Conservation (phyloP, 2,329 filamentous ascomycete species). For the Fusarium sp. region DNA sequence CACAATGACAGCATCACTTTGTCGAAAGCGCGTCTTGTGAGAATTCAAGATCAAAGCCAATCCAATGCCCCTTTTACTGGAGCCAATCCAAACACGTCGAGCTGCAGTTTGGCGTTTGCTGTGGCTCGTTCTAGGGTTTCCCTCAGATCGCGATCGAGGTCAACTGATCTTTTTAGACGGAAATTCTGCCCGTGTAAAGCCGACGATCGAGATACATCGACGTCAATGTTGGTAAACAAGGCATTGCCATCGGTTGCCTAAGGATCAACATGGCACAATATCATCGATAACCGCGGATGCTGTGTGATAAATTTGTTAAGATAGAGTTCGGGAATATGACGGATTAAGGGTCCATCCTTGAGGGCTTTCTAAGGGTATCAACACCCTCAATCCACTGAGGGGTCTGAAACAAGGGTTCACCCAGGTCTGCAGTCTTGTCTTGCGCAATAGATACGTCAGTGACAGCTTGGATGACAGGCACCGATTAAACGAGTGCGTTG, state of each 20-base stretch:
- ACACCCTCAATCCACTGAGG: conserved; percentile 1
- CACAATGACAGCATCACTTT: conserved; percentile 40
- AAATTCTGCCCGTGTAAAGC: conserved; percentile 12
- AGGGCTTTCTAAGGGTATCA: conserved; percentile 21
- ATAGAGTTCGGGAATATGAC: conserved; percentile 3
- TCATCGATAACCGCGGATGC: not conserved
- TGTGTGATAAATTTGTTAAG: not conserved
- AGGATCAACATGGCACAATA: not conserved
- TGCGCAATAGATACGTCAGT: not conserved
- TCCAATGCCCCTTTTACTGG: conserved; percentile 4
- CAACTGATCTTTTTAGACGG: conserved; percentile 16
- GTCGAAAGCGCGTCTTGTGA: conserved; percentile 5
- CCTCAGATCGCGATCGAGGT: conserved; percentile 32
- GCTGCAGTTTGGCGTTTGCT: conserved; percentile 17
- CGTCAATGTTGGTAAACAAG: conserved; percentile 19
- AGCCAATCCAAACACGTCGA: conserved; percentile 25
- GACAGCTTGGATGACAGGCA: not conserved
- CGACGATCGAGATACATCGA: conserved; percentile 33
- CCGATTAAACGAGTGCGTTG: not conserved
- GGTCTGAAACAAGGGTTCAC: conserved; percentile 6
- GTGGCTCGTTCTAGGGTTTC: conserved; percentile 19
- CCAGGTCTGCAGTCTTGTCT: not conserved
- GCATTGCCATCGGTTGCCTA: not conserved
- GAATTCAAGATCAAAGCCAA: conserved; percentile 1
- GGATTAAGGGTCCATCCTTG: conserved; percentile 23